Evolutionary conservation across 2,329 filamentous ascomycete genomes (phyloP), one percentile per base, ranked within the genome.

Genomic region (Stagonosporopsis vannaccii): DNA sequence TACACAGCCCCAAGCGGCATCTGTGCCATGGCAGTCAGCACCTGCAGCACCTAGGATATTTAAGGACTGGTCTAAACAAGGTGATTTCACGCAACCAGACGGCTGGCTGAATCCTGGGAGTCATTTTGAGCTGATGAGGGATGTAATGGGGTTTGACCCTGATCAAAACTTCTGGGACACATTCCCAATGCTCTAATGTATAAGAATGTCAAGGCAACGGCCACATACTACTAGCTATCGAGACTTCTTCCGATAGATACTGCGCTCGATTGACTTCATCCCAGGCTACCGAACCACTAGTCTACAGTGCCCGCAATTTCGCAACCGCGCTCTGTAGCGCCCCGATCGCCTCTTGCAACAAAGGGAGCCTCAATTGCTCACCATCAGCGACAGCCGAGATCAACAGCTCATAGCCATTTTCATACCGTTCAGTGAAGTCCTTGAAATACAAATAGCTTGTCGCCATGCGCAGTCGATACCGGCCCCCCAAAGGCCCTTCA

Each of bases 361-460:
- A 33, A 22, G 17, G 25, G 2, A 44, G 26, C 6, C 12, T 22
- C 26, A 22, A 4, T 6, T 12, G 4, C 26, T 28, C 25, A 4
- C 15, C 8, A 30, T 28, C 13, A 30, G 6, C 8, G 6, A 11
- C 23, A 15, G 5, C 26, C 8, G 26, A 11, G 15, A 3, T 6
- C 25, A 53, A 35, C 4, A 53, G 33, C 4, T 53, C 30, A 25
- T 23, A 33, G 13, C 50, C 50, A 19, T n/a, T 15, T 15, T 33
- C 33, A 26, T 53, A 46, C 4, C 42, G 33, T n/a, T 53, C 35
- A 15, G 32, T 23, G 19, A 23, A n/a, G 13, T 22, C 39, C 12
- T 39, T 22, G 25, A 53, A 53, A 20, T 53, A 53, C 20, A 53
- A 30, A 41, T 53, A 53, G 20, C 50, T 53, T 15, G 50, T 53